Evolutionary conservation across 2,329 filamentous ascomycete genomes (phyloP).

Genomic region (Fulvia fulva): DNA sequence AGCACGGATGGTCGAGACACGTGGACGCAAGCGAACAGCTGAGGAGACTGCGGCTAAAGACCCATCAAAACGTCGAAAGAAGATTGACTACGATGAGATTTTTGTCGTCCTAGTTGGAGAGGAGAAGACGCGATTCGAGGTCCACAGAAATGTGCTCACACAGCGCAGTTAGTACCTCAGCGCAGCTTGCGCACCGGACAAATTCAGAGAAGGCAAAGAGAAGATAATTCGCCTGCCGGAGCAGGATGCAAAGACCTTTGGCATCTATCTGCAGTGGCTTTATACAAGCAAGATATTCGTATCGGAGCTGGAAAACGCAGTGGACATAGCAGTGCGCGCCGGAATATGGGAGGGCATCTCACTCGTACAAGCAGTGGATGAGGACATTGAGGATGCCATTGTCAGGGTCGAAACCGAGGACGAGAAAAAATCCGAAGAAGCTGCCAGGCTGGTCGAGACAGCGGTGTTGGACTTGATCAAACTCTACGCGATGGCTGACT

Average conservation of each 20-base stretch:
- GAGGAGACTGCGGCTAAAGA: background rate
- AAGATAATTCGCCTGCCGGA: conserved; percentile 12
- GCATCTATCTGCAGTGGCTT: conserved; percentile 13
- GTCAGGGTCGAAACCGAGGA: background rate
- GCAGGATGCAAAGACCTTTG: conserved; percentile 4
- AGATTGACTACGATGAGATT: background rate
- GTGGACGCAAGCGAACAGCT: background rate
- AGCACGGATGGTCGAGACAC: background rate
- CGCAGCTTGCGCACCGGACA: background rate
- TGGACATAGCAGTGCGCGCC: too few species aligned
- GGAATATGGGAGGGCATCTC: background rate
- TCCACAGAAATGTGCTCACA: background rate
- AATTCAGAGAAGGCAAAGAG: conserved; percentile 7
- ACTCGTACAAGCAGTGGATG: background rate
- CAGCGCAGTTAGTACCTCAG: background rate
- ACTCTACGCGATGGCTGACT: background rate
- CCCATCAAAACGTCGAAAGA: background rate
- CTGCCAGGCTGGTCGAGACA: background rate
- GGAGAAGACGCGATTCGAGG: background rate
- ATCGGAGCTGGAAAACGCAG: background rate
- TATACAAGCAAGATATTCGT: conserved; percentile 11
- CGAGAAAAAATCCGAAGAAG: background rate
- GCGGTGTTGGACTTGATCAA: background rate
- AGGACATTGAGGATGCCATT: background rate
- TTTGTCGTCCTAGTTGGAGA: background rate